Conservation (phyloP, 2,329 filamentous ascomycete species). For the Diaporthe citriasiana region DNA sequence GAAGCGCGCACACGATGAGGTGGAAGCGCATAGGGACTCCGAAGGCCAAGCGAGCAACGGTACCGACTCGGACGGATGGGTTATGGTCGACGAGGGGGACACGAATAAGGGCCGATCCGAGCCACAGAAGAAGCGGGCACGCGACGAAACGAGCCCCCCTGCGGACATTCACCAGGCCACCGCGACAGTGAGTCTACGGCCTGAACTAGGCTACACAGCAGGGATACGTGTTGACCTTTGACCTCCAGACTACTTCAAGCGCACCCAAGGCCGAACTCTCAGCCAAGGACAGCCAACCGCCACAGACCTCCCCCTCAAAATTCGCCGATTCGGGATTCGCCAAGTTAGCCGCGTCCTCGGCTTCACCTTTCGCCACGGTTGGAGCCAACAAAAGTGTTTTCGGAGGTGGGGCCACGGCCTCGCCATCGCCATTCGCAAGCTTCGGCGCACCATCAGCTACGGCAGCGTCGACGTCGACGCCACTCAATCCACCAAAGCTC, state of each 20-base stretch:
- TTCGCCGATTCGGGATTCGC: conserved; percentile 80
- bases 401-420: conserved; percentile 60
- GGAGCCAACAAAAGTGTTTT: conserved; percentile 66
- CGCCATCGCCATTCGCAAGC: conserved; percentile 53
- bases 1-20: conserved; percentile 73
- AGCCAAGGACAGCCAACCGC: conserved; percentile 50
- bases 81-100: conserved; percentile 39
- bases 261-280: conserved; percentile 45
- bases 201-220: not conserved
- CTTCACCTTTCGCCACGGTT: conserved; percentile 75
- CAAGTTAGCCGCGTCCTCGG: conserved; percentile 71
- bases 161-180: conserved; percentile 37
- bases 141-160: conserved; percentile 59
- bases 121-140: conserved; percentile 75
- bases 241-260: conserved; percentile 44
- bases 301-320: conserved; percentile 67
- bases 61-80: conserved; percentile 53
- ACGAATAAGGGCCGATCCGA: conserved; percentile 64
- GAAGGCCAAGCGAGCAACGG: conserved; percentile 58
- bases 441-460: conserved; percentile 53
- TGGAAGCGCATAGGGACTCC: conserved; percentile 63
- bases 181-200: conserved; percentile 29
- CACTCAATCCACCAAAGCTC: conserved; percentile 52
- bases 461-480: conserved; percentile 47
- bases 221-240: conserved; percentile 28